Evolutionary conservation across 352 stramenopile species (phyloP).

Genomic region (Phytopythium cucurbitacearum): DNA sequence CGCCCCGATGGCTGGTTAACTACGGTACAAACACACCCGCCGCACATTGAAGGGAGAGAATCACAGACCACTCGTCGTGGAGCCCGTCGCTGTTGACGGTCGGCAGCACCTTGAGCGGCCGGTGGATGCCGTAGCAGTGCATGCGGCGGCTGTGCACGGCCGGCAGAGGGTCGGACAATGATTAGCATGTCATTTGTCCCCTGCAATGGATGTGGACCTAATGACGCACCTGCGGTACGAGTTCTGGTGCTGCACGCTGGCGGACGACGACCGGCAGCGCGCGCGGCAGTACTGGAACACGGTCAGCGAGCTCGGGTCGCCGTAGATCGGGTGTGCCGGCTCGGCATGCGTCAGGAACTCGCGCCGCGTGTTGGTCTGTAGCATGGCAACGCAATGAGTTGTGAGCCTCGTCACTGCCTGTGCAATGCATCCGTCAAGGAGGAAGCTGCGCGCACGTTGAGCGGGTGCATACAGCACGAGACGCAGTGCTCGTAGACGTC

Average conservation of each 20-base stretch:
- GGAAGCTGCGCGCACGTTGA: slow-evolving; percentile 35
- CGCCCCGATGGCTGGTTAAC: slow-evolving; percentile 6
- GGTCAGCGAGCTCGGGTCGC: slow-evolving; percentile 39
- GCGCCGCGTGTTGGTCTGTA: slow-evolving; percentile 46
- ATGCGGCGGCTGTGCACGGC: slow-evolving; percentile 31
- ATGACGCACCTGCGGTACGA: slow-evolving; percentile 57
- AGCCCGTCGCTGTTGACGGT: slow-evolving; percentile 65
- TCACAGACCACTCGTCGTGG: slow-evolving; percentile 33
- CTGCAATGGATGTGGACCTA: not conserved
- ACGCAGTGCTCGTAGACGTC: slow-evolving; percentile 67
- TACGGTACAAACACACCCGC: slow-evolving; percentile 2
- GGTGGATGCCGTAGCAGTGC: slow-evolving; percentile 69
- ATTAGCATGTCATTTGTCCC: not conserved
- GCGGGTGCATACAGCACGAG: slow-evolving; percentile 77
- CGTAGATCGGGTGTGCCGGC: slow-evolving; percentile 57
- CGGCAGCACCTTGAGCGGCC: slow-evolving; percentile 48
- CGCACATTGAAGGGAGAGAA: slow-evolving; percentile 4
- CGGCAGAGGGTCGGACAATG: not conserved
- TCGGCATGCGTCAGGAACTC: slow-evolving; percentile 62
- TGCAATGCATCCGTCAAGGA: not conserved
- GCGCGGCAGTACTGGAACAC: slow-evolving; percentile 72
- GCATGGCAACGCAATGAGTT: not conserved
- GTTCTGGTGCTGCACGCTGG: slow-evolving; percentile 74
- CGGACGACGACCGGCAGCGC: slow-evolving; percentile 70
- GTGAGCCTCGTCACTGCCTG: not conserved